Evolutionary conservation across 371 early-diverging fungal species (phyloP).

Genomic region (Mucor irregularis): DNA sequence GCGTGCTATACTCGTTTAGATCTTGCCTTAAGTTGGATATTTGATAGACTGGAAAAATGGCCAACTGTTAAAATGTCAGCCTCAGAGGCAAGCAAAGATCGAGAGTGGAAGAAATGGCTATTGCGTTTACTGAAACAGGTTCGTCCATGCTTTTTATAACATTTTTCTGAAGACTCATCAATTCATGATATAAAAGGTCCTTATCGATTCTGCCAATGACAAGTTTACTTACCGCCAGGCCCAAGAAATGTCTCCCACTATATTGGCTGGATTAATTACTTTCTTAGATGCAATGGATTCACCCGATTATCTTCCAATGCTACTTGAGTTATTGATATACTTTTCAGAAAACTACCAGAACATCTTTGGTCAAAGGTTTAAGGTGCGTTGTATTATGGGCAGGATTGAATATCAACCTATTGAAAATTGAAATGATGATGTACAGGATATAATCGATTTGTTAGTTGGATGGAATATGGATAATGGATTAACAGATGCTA

Average conservation of each 20-base stretch:
- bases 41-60: conserved; percentile 21
- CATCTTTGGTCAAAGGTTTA: conserved; percentile 35
- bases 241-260: conserved; percentile 24
- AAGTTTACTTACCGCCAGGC: conserved; percentile 23
- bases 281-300: conserved; percentile 46
- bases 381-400: conserved; percentile 10
- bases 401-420: too few species aligned
- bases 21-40: conserved; percentile 33
- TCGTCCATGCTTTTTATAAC: neutral
- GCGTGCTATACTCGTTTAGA: conserved; percentile 39
- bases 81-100: conserved; percentile 9
- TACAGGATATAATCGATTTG: conserved; percentile 62
- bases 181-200: neutral
- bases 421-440: neutral
- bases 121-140: conserved; percentile 21
- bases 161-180: neutral
- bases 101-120: conserved; percentile 33
- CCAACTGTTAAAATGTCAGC: neutral
- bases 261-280: conserved; percentile 29
- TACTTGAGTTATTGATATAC: conserved; percentile 25
- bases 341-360: conserved; percentile 29
- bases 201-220: conserved; percentile 16
- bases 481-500: conserved; percentile 36
- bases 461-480: conserved; percentile 76
- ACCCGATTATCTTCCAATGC: conserved; percentile 30